A percentile compares a stretch with the other conserved stretches of the same genome.
These are phyloP conservation scores for Microbotryum lychnidis-dioicae DNA, from an alignment of 1,284 basidiomycete species.

Conservation along the genomic window DNA sequence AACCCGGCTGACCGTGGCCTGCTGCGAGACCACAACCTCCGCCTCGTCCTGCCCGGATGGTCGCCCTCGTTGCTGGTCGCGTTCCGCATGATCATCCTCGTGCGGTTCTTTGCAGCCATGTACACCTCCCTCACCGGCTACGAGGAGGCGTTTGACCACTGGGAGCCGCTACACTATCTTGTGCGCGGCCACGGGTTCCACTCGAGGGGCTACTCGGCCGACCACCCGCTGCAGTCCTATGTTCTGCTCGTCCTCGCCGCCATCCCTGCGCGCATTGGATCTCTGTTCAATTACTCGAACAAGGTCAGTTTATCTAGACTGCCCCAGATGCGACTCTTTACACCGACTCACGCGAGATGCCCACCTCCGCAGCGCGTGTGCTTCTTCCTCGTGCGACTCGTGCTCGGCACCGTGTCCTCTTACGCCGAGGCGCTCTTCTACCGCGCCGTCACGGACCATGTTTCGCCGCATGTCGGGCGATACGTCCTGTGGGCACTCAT, in stretches of 20 bases:
- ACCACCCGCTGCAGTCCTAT: constrained; percentile 87
- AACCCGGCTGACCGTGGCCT: not conserved
- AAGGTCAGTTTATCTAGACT: constrained; percentile 38
- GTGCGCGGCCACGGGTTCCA: constrained; percentile 59
- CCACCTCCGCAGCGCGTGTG: constrained; percentile 53
- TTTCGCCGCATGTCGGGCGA: constrained; percentile 82
- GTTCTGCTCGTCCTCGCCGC: constrained; percentile 74
- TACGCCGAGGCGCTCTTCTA: constrained; percentile 79
- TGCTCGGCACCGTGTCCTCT: constrained; percentile 65
- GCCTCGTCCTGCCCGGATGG: constrained; percentile 57
- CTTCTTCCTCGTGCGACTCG: constrained; percentile 81
- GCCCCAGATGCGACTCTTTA: constrained; percentile 37
- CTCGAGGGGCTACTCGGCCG: constrained; percentile 93
- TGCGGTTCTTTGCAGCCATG: constrained; percentile 82
- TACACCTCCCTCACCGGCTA: constrained; percentile 89
- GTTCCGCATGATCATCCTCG: constrained; percentile 69
- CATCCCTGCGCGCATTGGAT: constrained; percentile 39
- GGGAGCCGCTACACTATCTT: constrained; percentile 92
- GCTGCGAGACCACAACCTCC: constrained; percentile 4
- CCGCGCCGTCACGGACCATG: constrained; percentile 65
- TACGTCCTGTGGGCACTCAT: constrained; percentile 81
- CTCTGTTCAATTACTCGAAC: constrained; percentile 20
- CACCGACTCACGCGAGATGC: constrained; percentile 47
- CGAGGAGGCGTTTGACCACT: constrained; percentile 98
- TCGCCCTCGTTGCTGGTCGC: constrained; percentile 72